Conservation (phyloP, 1,284 basidiomycete species). For the Cystobasidiaceae sp. region DNA sequence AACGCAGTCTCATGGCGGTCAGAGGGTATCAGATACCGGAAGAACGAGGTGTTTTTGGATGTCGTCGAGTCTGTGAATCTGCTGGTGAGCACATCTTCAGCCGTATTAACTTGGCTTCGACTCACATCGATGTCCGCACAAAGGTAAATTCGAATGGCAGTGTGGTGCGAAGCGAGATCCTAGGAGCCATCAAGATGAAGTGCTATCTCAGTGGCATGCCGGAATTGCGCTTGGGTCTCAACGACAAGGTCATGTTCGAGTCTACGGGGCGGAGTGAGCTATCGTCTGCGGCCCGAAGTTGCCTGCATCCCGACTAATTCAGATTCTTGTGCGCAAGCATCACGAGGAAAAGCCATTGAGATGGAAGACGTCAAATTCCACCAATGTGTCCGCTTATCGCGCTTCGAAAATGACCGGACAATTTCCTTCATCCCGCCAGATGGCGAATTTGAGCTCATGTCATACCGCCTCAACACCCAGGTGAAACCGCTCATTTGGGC, state of each 20-base stretch:
- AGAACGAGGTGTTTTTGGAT: slow-evolving; percentile 99
- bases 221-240: slow-evolving; percentile 87
- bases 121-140: background rate
- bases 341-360: slow-evolving; percentile 95
- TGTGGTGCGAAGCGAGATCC: slow-evolving; percentile 93
- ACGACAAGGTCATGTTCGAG: slow-evolving; percentile 99
- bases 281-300: background rate
- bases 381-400: slow-evolving; percentile 97
- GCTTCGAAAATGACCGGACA: slow-evolving; percentile 98
- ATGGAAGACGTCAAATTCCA: slow-evolving; percentile 99
- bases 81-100: slow-evolving; percentile 59
- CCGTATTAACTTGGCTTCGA: background rate
- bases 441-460: slow-evolving; percentile 98
- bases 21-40: slow-evolving; percentile 94
- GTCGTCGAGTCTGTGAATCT: slow-evolving; percentile 97
- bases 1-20: slow-evolving; percentile 98
- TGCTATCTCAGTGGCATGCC: slow-evolving; percentile 99
- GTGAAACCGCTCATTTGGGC: slow-evolving; percentile 99
- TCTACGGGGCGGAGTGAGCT: slow-evolving; percentile 84
- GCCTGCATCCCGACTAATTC: background rate
- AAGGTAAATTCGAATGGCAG: slow-evolving; percentile 95
- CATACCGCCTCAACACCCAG: slow-evolving; percentile 87
- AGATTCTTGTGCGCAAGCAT: slow-evolving; percentile 54
- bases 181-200: slow-evolving; percentile 99
- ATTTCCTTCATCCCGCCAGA: slow-evolving; percentile 99